These are phyloP conservation scores for Colletotrichum phormii DNA, from an alignment of 2,329 filamentous ascomycete genomes.

Conservation along the genomic window DNA sequence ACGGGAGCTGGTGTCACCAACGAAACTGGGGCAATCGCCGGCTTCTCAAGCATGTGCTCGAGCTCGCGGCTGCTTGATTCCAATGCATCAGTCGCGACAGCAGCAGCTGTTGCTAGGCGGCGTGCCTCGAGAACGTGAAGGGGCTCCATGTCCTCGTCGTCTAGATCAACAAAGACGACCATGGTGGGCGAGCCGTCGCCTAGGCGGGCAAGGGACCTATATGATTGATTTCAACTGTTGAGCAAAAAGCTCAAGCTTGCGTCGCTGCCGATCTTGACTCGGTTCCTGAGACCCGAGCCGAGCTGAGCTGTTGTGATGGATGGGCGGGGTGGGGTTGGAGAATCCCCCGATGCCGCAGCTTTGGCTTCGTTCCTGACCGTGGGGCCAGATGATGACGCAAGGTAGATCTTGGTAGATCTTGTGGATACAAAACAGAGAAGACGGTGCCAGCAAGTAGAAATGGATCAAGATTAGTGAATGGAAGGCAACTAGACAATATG, in stretches of 20 bases:
- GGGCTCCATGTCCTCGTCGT: constrained; percentile 38
- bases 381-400: constrained; percentile 25
- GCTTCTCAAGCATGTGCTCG: constrained; percentile 2
- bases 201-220: constrained; percentile 2
- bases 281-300: constrained; percentile 31
- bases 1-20: background rate
- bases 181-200: constrained; percentile 17
- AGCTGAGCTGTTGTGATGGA: constrained; percentile 24
- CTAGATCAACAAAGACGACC: constrained; percentile 41
- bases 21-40: background rate
- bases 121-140: constrained; percentile 26
- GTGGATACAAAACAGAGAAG: background rate
- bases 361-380: constrained; percentile 4
- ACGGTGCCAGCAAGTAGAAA: background rate
- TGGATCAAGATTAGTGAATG: background rate
- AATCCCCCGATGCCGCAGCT: constrained; percentile 36
- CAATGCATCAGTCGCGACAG: constrained; percentile 26
- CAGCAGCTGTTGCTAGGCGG: constrained; percentile 26
- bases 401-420: constrained; percentile 23
- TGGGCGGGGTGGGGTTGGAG: constrained; percentile 28
- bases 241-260: constrained; percentile 17
- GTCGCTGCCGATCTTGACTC: constrained; percentile 28
- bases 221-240: constrained; percentile 17
- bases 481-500: background rate
- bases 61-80: constrained; percentile 21